A percentile compares a stretch with the other conserved stretches of the same genome.
These are phyloP conservation scores for Apiotrichum siamense DNA, from an alignment of 1,284 basidiomycete genomes.

Conservation along the genomic window DNA sequence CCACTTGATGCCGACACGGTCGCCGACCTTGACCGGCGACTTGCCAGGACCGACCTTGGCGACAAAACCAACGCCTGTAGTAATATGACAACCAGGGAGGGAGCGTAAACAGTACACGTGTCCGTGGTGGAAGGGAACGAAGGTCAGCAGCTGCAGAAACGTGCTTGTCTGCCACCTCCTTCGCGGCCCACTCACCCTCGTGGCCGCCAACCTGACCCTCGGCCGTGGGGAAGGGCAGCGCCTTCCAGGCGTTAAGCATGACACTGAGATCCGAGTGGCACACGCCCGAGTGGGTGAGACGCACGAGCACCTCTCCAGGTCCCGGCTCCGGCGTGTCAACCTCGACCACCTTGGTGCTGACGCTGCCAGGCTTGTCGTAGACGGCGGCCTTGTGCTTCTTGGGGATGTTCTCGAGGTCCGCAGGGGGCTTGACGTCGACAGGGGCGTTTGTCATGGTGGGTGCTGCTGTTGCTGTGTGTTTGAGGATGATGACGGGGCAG, in stretches of 20 bases:
- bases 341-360: constrained; percentile 14
- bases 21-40: constrained; percentile 14
- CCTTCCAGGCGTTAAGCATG: constrained; percentile 15
- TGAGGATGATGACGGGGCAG: no score
- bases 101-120: not conserved
- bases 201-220: constrained; percentile 14
- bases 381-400: constrained; percentile 15
- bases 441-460: no score
- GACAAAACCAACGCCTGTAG: constrained; percentile 10
- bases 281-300: constrained; percentile 15
- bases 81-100: not conserved
- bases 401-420: constrained; percentile 6
- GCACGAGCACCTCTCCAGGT: constrained; percentile 10
- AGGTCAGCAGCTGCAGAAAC: no score
- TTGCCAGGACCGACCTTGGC: constrained; percentile 10
- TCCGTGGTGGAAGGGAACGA: not conserved
- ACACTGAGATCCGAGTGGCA: constrained; percentile 14
- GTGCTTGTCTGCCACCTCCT: no score
- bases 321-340: constrained; percentile 14
- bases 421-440: not conserved
- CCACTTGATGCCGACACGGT: constrained; percentile 17
- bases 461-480: no score
- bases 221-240: constrained; percentile 5
- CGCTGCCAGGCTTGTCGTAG: constrained; percentile 13
- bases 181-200: constrained; percentile 10